Evolutionary conservation across 176 grass and related monocot genomes (phyloP).

Genomic region (Canna indica): DNA sequence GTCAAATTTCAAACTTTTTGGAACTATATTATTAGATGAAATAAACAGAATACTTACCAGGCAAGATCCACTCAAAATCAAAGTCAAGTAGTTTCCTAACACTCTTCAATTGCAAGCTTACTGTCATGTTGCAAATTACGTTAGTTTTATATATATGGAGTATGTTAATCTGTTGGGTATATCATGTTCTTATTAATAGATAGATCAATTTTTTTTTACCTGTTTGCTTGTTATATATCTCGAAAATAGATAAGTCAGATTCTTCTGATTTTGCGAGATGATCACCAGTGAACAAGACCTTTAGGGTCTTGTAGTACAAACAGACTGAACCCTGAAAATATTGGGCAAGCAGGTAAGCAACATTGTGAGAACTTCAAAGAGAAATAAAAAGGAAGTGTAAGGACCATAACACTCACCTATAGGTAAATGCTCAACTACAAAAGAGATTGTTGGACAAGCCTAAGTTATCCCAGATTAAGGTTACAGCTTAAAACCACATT

Average conservation of each 20-base stretch:
- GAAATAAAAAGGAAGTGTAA: background rate
- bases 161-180: slow-evolving; percentile 1
- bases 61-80: slow-evolving; percentile 59
- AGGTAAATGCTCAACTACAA: too few relatives aligned
- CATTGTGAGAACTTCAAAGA: too few relatives aligned
- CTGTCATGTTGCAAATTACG: slow-evolving; percentile 27
- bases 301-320: slow-evolving; percentile 48
- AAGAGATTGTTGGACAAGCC: too few relatives aligned
- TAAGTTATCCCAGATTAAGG: too few relatives aligned
- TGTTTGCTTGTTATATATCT: slow-evolving; percentile 62
- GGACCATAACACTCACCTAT: background rate
- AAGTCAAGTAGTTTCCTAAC: slow-evolving; percentile 49
- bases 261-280: slow-evolving; percentile 55
- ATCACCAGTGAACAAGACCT: slow-evolving; percentile 66
- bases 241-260: slow-evolving; percentile 38
- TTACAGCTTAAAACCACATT: too few relatives aligned
- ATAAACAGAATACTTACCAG: slow-evolving; percentile 33
- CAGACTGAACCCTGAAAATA: slow-evolving; percentile 70
- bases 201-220: slow-evolving; percentile 39
- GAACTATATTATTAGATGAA: background rate
- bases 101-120: slow-evolving; percentile 58
- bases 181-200: background rate
- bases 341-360: slow-evolving; percentile 2
- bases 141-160: background rate
- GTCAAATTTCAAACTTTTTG: background rate